These are phyloP conservation scores for Trichoderma atrobrunneum DNA, from an alignment of 2,329 filamentous ascomycete species.

Conservation along the genomic window DNA sequence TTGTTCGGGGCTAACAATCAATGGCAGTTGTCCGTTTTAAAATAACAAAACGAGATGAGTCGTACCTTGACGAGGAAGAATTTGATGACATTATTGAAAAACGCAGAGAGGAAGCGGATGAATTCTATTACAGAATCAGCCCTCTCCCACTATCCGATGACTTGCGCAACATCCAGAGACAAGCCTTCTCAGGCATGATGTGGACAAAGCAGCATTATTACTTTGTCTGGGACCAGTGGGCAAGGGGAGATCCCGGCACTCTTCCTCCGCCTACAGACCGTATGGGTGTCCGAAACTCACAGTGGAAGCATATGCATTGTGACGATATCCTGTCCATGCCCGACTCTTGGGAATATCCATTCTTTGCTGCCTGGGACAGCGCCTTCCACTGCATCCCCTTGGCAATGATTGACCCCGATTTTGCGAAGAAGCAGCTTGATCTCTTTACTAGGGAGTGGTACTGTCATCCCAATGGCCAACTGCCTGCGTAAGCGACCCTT, in stretches of 20 bases:
- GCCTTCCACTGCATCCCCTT: conserved; percentile 95
- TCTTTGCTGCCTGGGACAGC: conserved; percentile 96
- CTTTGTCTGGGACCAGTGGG: conserved; percentile 98
- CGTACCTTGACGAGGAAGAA: conserved; percentile 85
- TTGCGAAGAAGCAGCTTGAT: conserved; percentile 96
- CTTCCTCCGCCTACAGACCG: conserved; percentile 79
- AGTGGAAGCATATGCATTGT: conserved; percentile 93
- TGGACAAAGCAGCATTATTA: conserved; percentile 98
- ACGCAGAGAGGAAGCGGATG: conserved; percentile 84
- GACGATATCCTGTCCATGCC: conserved; percentile 98
- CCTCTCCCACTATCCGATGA: conserved; percentile 92
- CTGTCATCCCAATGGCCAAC: conserved; percentile 94
- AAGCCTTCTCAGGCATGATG: conserved; percentile 95
- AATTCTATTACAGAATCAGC: conserved; percentile 92
- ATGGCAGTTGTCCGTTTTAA: conserved; percentile 79
- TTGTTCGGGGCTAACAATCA: conserved; percentile 8
- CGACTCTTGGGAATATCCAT: conserved; percentile 97
- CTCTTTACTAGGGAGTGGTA: conserved; percentile 97
- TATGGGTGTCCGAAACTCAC: conserved; percentile 77
- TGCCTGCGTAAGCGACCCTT: conserved; percentile 66
- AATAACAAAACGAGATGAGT: conserved; percentile 70
- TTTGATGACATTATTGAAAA: conserved; percentile 90
- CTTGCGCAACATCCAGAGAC: conserved; percentile 88
- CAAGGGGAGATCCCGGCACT: conserved; percentile 85
- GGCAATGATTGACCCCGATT: conserved; percentile 96